Conservation (phyloP, 345 rosid species). For the Rubroshorea leprosula region DNA sequence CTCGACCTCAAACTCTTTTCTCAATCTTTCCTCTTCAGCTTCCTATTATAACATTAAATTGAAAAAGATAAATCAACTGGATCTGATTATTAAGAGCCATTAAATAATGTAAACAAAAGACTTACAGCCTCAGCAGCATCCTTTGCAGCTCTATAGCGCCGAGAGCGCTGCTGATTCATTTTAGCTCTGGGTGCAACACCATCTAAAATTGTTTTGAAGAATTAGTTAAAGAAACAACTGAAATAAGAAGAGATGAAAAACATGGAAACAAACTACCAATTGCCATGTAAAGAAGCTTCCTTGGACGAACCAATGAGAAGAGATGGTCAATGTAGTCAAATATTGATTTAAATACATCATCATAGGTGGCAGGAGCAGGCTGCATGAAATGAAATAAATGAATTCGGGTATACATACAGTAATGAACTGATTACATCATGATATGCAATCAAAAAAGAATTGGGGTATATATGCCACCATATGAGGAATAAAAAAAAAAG, state of each 20-base stretch:
- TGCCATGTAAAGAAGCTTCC: constrained; percentile 94
- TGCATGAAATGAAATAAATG: constrained; percentile 30
- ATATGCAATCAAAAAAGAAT: not conserved
- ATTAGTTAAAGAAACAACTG: not conserved
- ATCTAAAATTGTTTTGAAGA: constrained; percentile 40
- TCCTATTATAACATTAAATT: constrained; percentile 35
- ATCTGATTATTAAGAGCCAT: constrained; percentile 7
- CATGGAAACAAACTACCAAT: constrained; percentile 50
- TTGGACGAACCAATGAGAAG: constrained; percentile 81
- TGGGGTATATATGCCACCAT: not conserved
- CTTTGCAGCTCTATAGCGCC: constrained; percentile 96
- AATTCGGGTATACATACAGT: not conserved
- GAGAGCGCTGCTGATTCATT: constrained; percentile 96
- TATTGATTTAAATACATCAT: constrained; percentile 78
- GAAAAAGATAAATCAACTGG: constrained; percentile 7
- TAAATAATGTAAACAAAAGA: constrained; percentile 12
- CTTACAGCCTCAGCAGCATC: constrained; percentile 93
- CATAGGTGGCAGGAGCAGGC: constrained; percentile 91
- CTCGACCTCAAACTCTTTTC: constrained; percentile 70
- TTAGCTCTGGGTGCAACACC: constrained; percentile 99
- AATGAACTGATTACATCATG: not conserved
- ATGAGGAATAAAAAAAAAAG: not conserved
- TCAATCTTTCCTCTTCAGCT: constrained; percentile 91
- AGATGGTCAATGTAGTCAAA: constrained; percentile 93
- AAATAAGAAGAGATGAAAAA: constrained; percentile 1